Evolutionary conservation across 2,329 filamentous ascomycete species (phyloP).

Genomic region (Pseudogymnoascus sp.): DNA sequence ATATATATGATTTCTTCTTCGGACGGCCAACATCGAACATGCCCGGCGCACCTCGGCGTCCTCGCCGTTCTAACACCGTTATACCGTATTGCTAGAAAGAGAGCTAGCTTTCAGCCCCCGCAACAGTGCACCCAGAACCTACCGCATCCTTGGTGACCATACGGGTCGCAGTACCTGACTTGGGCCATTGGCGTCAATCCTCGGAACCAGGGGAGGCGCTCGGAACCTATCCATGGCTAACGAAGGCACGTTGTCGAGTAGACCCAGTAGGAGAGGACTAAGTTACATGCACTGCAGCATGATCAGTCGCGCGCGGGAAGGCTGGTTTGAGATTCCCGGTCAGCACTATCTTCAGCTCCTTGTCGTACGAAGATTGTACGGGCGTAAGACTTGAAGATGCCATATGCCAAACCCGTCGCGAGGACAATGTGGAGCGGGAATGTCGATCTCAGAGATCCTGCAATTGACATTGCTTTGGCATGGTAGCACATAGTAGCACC

Average conservation of each 20-base stretch:
- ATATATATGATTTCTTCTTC: neutral
- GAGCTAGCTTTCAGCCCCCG: neutral
- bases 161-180: neutral
- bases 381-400: neutral
- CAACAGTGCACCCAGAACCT: neutral
- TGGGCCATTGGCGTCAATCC: neutral
- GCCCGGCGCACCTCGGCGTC: neutral
- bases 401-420: neutral
- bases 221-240: neutral
- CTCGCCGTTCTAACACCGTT: neutral
- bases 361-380: neutral
- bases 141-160: neutral
- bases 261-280: neutral
- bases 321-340: neutral
- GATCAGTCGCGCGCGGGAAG: neutral
- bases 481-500: neutral
- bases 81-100: neutral
- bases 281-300: neutral
- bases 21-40: neutral
- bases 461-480: neutral
- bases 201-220: neutral
- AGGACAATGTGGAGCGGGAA: neutral
- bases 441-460: neutral
- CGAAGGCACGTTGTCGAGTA: neutral
- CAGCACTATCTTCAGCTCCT: neutral